Evolutionary conservation across 768 basidiomycete genomes (phyloP), one percentile per base, ranked within the genome.

Genomic region (Russula abietina): DNA sequence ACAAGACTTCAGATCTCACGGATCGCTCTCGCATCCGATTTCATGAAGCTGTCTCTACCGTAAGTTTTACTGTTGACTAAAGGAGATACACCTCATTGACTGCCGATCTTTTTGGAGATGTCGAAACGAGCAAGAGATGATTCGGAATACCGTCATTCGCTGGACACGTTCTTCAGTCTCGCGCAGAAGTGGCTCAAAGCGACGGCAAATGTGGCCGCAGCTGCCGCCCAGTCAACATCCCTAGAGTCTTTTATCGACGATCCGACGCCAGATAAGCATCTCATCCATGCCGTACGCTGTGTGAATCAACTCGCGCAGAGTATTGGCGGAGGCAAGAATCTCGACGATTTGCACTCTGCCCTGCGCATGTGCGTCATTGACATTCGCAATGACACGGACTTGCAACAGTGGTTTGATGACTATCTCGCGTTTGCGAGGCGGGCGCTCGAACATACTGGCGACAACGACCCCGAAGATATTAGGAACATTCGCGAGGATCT

Each of bases 101-200:
- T 2, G 8, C 0, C 2, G 9, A 5, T 14, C 3, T 22, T n/a
- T 1, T 1, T 58, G 87, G 17, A 60, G 88, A 78, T 88, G 9
- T 83, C 79, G 67, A 83, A 86, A 58, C 82, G 84, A 30, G 86
- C 86, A 1, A 83, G 85, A 64, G 77, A 78, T 10, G 84, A 89
- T 66, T 74, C 80, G 7, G 76, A 80, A 10, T 90, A 88, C 62
- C 80, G 80, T 57, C 72, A 78, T 2, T 74, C 87, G 0, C 73
- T 90, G 50, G 74, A 81, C 48, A 85, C 82, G 3, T 70, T 89
- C 32, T 83, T 89, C 67, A 73, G 74, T 52, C 76, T 83, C 53
- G 69, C 82, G 2, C 80, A 84, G 64, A 83, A 83, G 62, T 85
- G 88, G 71, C 68, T 88, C 36, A 76, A 81, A 60, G 72, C 74